These are phyloP conservation scores for Phytophthora chlamydospora DNA, from an alignment of 352 stramenopile species.

Conservation along the genomic window DNA sequence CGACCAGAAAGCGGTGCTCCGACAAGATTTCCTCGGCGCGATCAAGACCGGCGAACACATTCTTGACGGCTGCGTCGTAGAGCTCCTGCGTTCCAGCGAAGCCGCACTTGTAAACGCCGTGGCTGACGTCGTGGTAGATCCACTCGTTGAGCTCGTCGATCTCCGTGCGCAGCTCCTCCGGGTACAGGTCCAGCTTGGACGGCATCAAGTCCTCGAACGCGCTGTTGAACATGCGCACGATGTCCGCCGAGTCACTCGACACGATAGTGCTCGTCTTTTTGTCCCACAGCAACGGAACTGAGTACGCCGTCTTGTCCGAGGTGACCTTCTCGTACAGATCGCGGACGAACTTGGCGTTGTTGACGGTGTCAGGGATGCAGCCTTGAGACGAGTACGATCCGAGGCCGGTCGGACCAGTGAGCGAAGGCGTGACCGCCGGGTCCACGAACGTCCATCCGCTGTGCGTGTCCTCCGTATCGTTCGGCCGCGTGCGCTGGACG, in stretches of 20 bases:
- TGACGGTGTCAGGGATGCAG: constrained; percentile 57
- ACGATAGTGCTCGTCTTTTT: constrained; percentile 94
- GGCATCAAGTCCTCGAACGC: constrained; percentile 87
- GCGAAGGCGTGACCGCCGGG: constrained; percentile 40
- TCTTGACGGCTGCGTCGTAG: constrained; percentile 90
- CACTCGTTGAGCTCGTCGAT: constrained; percentile 90
- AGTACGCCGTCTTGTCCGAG: constrained; percentile 81
- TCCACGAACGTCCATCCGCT: constrained; percentile 87
- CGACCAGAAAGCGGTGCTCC: constrained; percentile 71
- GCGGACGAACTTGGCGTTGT: constrained; percentile 70
- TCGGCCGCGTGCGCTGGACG: constrained; percentile 66
- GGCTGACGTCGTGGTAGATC: constrained; percentile 92
- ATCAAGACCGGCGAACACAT: constrained; percentile 87
- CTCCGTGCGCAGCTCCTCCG: constrained; percentile 68
- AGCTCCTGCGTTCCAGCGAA: constrained; percentile 63
- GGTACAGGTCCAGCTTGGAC: constrained; percentile 87
- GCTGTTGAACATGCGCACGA: constrained; percentile 95
- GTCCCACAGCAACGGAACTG: constrained; percentile 95
- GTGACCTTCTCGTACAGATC: constrained; percentile 87
- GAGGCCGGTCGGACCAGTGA: constrained; percentile 38
- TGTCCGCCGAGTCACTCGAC: constrained; percentile 95
- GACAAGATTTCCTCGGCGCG: constrained; percentile 69
- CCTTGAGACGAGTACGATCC: constrained; percentile 43
- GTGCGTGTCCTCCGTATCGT: constrained; percentile 74
- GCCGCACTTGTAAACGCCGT: constrained; percentile 87